phyloP scores from a whole-genome alignment of 768 basidiomycete species.

The Suillus hirtellus region DNA sequence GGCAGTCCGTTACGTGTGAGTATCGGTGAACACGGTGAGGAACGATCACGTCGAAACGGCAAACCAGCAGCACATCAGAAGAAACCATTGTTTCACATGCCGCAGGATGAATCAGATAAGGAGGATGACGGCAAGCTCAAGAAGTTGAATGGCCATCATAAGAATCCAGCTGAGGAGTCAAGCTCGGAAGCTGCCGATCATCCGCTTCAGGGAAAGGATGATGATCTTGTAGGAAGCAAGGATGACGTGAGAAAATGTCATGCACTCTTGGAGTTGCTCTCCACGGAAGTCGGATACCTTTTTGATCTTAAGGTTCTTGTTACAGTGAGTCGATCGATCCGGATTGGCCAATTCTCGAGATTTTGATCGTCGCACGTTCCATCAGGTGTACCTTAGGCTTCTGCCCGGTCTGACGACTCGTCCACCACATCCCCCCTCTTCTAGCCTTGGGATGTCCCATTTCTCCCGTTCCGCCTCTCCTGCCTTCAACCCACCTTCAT shows the following conservation, averaged over 20 bases:
- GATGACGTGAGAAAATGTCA: conserved; percentile 60
- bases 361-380: not conserved
- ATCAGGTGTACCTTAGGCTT: conserved; percentile 65
- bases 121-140: conserved; percentile 17
- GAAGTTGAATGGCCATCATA: not conserved
- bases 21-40: not conserved
- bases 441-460: conserved; percentile 30
- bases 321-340: conserved; percentile 46
- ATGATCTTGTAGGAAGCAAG: conserved; percentile 26
- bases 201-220: not conserved
- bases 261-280: conserved; percentile 80
- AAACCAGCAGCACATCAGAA: not conserved
- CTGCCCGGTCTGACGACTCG: conserved; percentile 48
- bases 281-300: conserved; percentile 84
- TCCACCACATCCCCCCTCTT: conserved; percentile 18
- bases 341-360: not conserved
- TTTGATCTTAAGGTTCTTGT: conserved; percentile 77
- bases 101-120: conserved; percentile 19
- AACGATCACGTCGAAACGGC: not conserved
- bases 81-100: conserved; percentile 20
- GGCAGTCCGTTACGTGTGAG: conserved; percentile 3
- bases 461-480: conserved; percentile 39
- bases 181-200: conserved; percentile 1
- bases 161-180: not conserved
- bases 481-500: conserved; percentile 41